These are phyloP conservation scores for Ceriops zippeliana DNA, from an alignment of 345 rosid genomes.

Conservation along the genomic window DNA sequence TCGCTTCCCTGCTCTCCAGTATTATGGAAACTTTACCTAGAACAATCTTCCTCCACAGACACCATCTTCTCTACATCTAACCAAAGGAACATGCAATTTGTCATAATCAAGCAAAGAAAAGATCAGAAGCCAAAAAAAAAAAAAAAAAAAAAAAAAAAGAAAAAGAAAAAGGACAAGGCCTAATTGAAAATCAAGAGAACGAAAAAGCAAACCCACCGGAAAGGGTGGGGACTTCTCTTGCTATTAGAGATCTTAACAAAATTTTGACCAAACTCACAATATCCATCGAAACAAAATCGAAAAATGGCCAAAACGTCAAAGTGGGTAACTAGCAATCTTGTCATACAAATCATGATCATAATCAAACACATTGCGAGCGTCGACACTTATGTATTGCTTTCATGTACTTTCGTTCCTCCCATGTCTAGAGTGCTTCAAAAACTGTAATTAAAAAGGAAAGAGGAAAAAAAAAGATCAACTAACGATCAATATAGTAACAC, in stretches of 20 bases:
- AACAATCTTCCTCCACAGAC: constrained; percentile 87
- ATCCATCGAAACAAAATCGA: constrained; percentile 87
- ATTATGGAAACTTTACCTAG: constrained; percentile 85
- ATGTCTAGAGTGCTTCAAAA: constrained; percentile 77
- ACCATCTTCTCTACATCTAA: constrained; percentile 96
- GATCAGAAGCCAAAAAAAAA: neutral
- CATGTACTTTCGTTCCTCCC: constrained; percentile 85
- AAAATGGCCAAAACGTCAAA: constrained; percentile 85
- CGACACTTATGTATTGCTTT: constrained; percentile 58
- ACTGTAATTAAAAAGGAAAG: constrained; percentile 24
- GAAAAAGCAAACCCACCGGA: constrained; percentile 46
- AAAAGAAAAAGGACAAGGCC: neutral
- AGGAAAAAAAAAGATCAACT: too few species aligned
- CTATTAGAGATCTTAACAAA: constrained; percentile 60
- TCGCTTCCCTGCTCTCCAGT: constrained; percentile 93
- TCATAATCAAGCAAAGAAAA: neutral
- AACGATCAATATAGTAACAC: too few species aligned
- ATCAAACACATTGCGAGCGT: constrained; percentile 75
- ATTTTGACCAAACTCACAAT: constrained; percentile 66
- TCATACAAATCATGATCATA: constrained; percentile 77
- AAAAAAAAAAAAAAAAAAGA: neutral
- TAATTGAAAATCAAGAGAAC: too few species aligned
- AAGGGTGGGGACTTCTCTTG: constrained; percentile 91
- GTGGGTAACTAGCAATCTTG: constrained; percentile 86
- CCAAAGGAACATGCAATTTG: constrained; percentile 8